A percentile compares a stretch with the other conserved stretches of the same genome.
These are phyloP conservation scores for Scheffersomyces lignicola DNA, from an alignment of 1,139 yeast genomes.

Conservation along the genomic window DNA sequence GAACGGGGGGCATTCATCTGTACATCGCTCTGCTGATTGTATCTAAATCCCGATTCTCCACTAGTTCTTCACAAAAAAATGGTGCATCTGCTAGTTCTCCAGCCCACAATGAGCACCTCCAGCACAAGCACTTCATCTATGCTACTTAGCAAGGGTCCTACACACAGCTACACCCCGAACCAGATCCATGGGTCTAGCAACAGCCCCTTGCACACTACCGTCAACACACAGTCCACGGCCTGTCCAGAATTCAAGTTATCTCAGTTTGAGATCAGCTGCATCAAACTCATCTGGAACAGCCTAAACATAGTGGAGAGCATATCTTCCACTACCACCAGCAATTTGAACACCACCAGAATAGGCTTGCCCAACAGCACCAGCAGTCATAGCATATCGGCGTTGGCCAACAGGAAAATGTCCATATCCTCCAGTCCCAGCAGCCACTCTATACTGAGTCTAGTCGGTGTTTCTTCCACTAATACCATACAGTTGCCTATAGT, in stretches of 20 bases:
- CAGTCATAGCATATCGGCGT: not conserved
- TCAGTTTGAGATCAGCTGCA: conserved; percentile 14
- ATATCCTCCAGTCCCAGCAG: conserved; percentile 4
- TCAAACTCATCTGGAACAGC: conserved; percentile 16
- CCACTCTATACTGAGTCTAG: conserved; percentile 9
- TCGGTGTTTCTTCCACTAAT: not conserved
- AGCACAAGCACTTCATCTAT: too few relatives aligned
- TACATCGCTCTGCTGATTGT: too few relatives aligned
- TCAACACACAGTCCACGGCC: too few relatives aligned
- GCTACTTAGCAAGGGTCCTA: too few relatives aligned
- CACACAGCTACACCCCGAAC: too few relatives aligned
- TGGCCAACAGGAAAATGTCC: not conserved
- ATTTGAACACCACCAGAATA: not conserved
- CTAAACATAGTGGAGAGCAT: not conserved
- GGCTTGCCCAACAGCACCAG: not conserved
- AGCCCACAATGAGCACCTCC: too few relatives aligned
- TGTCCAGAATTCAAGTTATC: conserved; percentile 12
- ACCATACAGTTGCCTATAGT: not conserved
- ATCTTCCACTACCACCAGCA: not conserved
- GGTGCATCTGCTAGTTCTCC: too few relatives aligned
- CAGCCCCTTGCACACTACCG: too few relatives aligned
- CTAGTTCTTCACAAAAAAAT: too few relatives aligned
- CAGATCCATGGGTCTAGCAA: too few relatives aligned
- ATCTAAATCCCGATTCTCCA: too few relatives aligned
- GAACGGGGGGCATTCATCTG: too few relatives aligned